These are phyloP conservation scores for Huiozyma sinensis DNA, from an alignment of 805 yeast genomes.

Conservation along the genomic window DNA sequence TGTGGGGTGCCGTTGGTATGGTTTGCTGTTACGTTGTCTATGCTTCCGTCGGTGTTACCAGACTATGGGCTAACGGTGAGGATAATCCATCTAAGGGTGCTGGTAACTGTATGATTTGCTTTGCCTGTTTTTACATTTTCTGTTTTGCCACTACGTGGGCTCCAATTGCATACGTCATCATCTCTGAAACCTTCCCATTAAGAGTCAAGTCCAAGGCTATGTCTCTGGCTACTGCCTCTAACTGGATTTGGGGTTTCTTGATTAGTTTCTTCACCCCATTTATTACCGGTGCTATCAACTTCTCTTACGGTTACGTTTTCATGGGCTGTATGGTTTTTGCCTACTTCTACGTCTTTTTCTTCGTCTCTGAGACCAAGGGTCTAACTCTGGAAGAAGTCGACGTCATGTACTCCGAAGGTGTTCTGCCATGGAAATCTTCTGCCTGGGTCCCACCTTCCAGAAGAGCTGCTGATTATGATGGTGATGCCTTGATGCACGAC, in stretches of 20 bases:
- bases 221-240: conserved; percentile 53
- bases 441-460: conserved; percentile 42
- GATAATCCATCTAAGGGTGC: conserved; percentile 35
- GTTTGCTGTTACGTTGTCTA: conserved; percentile 37
- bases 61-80: conserved; percentile 31
- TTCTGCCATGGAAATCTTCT: conserved; percentile 38
- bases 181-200: conserved; percentile 64
- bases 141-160: conserved; percentile 76
- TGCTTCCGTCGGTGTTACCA: conserved; percentile 55
- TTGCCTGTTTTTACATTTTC: conserved; percentile 63
- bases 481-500: conserved; percentile 20
- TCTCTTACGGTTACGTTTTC: conserved; percentile 59
- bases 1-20: conserved; percentile 44
- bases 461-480: conserved; percentile 24
- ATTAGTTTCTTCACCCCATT: conserved; percentile 69
- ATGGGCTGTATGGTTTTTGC: conserved; percentile 50
- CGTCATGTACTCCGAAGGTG: conserved; percentile 40
- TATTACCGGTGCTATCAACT: conserved; percentile 54
- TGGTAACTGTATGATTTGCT: conserved; percentile 63
- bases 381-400: conserved; percentile 76
- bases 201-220: conserved; percentile 53
- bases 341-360: conserved; percentile 59
- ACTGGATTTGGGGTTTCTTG: conserved; percentile 61
- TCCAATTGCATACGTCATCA: conserved; percentile 56
- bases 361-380: conserved; percentile 72